Evolutionary conservation across 129 eudicot genomes (phyloP).

Genomic region (Mikania micrantha): DNA sequence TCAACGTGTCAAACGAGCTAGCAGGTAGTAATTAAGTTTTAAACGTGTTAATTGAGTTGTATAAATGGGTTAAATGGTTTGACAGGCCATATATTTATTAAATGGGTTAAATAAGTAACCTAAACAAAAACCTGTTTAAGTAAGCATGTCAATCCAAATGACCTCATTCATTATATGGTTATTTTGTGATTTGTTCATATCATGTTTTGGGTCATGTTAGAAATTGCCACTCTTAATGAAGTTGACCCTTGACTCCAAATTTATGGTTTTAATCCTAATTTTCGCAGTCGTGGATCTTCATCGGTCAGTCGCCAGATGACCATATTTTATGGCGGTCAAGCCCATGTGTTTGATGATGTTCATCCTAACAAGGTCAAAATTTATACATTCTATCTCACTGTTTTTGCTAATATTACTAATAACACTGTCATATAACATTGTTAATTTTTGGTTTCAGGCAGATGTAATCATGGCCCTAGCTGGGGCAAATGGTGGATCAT

Average conservation of each 20-base stretch:
- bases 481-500: conserved; percentile 92
- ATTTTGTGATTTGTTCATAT: too few species aligned
- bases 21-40: too few species aligned
- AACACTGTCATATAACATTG: neutral
- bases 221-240: too few species aligned
- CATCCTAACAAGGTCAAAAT: conserved; percentile 77
- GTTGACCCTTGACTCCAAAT: neutral
- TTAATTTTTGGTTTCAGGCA: conserved; percentile 51
- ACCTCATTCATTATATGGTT: too few species aligned
- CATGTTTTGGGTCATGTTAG: too few species aligned
- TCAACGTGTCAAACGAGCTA: too few species aligned
- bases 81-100: too few species aligned
- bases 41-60: too few species aligned
- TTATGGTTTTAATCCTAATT: conserved; percentile 3
- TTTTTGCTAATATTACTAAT: neutral
- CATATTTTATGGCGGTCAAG: conserved; percentile 93
- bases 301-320: conserved; percentile 81
- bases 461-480: conserved; percentile 90
- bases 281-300: conserved; percentile 57
- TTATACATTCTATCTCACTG: neutral
- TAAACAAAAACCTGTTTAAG: too few species aligned
- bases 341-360: conserved; percentile 92
- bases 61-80: too few species aligned
- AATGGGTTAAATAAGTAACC: too few species aligned
- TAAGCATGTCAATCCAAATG: too few species aligned